Conservation (phyloP, 257 asterid species). For the Oldenlandia corymbosa region DNA sequence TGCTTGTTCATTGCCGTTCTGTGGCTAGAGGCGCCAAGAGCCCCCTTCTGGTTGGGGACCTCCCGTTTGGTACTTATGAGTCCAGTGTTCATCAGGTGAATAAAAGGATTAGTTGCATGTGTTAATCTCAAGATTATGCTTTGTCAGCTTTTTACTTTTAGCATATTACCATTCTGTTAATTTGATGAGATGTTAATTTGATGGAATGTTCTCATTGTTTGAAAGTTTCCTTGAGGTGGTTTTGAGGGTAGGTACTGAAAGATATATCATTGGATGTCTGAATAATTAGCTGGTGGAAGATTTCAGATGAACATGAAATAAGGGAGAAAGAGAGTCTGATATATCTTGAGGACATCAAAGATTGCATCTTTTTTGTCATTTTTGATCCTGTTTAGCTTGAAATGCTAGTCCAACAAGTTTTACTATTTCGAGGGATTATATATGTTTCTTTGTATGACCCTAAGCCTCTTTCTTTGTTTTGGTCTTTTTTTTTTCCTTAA, state of each 20-base stretch:
- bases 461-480: neutral
- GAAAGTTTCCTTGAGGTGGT: conserved; percentile 2
- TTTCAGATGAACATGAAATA: neutral
- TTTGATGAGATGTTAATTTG: conserved; percentile 1
- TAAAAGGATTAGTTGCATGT: neutral
- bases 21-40: conserved; percentile 88
- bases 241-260: neutral
- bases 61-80: conserved; percentile 88
- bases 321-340: neutral
- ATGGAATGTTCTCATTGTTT: neutral
- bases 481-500: neutral
- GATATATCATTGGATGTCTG: neutral
- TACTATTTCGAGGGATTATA: neutral
- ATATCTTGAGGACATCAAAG: neutral
- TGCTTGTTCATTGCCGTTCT: conserved; percentile 89
- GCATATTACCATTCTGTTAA: neutral
- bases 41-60: conserved; percentile 82
- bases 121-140: neutral
- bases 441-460: no score
- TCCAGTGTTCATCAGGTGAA: conserved; percentile 67
- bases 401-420: neutral
- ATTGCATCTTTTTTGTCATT: neutral
- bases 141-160: neutral
- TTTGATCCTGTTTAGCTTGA: no score
- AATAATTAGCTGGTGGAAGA: neutral